A percentile compares a stretch with the other conserved stretches of the same genome.
Evolutionary conservation across 192 early-diverging fungal genomes (phyloP).

Genomic region (Coemansia sp.): DNA sequence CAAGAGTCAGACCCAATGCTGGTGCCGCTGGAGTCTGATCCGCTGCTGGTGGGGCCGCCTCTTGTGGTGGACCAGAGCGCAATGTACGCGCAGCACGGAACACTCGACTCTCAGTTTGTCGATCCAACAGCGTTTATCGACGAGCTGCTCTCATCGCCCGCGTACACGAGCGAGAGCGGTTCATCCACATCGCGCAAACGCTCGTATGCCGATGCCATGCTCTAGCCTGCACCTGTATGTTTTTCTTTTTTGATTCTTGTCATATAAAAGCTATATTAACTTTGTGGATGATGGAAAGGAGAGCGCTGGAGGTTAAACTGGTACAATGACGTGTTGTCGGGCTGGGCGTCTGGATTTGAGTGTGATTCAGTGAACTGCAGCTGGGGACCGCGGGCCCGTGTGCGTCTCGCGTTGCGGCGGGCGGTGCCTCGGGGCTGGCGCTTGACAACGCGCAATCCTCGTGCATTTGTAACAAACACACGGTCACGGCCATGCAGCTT

Average conservation of each 20-base stretch:
- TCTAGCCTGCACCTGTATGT: conserved; percentile 9
- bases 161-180: neutral
- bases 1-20: conserved; percentile 21
- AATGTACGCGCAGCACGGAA: conserved; percentile 20
- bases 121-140: conserved; percentile 50
- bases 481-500: conserved; percentile 20
- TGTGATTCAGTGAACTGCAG: neutral
- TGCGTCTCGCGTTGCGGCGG: neutral
- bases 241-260: neutral
- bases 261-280: too few species aligned
- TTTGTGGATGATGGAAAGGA: too few species aligned
- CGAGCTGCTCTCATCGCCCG: conserved; percentile 39
- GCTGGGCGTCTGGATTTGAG: neutral
- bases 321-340: neutral
- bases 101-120: conserved; percentile 31
- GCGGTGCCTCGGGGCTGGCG: conserved; percentile 20
- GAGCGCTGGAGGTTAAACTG: neutral
- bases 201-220: conserved; percentile 41
- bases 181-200: conserved; percentile 34
- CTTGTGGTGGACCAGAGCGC: conserved; percentile 34
- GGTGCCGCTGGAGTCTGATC: conserved; percentile 24
- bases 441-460: conserved; percentile 17
- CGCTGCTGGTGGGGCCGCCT: conserved; percentile 36
- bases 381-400: neutral
- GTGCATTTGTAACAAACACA: conserved; percentile 6